Evolutionary conservation across 208 protist species (phyloP).

Genomic region (Trypanosoma rangeli): DNA sequence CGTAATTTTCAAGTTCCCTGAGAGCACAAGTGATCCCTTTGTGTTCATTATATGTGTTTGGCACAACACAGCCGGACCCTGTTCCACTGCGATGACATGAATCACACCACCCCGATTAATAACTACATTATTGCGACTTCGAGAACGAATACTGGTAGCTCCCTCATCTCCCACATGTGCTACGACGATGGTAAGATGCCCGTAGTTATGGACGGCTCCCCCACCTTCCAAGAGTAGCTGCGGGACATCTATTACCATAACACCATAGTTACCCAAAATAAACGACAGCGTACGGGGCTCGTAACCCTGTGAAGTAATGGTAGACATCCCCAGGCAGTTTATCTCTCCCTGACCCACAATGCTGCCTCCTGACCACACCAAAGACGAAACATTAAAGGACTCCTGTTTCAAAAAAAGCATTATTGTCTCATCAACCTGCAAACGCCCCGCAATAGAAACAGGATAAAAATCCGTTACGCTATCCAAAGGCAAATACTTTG

Average conservation of each 20-base stretch:
- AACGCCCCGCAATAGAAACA: slow-evolving; percentile 46
- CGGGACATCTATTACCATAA: slow-evolving; percentile 81
- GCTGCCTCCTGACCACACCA: slow-evolving; percentile 73
- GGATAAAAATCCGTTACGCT: slow-evolving; percentile 52
- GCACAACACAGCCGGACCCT: slow-evolving; percentile 47
- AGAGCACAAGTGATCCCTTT: slow-evolving; percentile 50
- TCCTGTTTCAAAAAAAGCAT: slow-evolving; percentile 56
- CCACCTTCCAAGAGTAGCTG: slow-evolving; percentile 56
- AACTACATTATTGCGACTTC: slow-evolving; percentile 50
- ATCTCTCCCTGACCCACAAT: slow-evolving; percentile 73
- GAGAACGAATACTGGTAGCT: slow-evolving; percentile 59
- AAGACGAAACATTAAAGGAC: slow-evolving; percentile 74
- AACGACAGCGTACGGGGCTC: slow-evolving; percentile 61
- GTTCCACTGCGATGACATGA: slow-evolving; percentile 57
- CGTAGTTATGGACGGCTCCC: slow-evolving; percentile 76
- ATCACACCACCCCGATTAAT: slow-evolving; percentile 55
- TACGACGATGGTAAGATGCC: slow-evolving; percentile 68
- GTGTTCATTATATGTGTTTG: slow-evolving; percentile 53
- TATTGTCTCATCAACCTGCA: slow-evolving; percentile 68
- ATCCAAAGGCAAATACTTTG: slow-evolving; percentile 55
- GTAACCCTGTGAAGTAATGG: slow-evolving; percentile 65
- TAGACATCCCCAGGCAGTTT: slow-evolving; percentile 54
- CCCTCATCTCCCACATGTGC: slow-evolving; percentile 57
- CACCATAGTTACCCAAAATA: slow-evolving; percentile 72
- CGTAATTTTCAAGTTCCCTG: slow-evolving; percentile 54